Evolutionary conservation across 108 stramenopile genomes (phyloP).

Genomic region (Pseudonitzschia pungens): DNA sequence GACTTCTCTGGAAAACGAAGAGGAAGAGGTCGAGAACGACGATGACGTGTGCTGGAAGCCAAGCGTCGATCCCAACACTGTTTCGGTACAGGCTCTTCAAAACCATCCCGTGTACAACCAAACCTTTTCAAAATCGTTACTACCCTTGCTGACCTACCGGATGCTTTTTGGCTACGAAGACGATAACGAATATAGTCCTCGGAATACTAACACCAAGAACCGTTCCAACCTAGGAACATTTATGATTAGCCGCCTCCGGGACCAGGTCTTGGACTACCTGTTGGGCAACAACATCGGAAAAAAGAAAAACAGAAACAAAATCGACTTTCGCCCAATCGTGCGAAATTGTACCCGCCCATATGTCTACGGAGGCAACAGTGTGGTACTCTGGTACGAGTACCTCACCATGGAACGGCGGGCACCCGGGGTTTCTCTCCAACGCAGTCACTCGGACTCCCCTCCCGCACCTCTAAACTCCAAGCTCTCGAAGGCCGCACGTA

Average conservation of each 20-base stretch:
- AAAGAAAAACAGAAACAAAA: background rate
- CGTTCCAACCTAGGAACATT: background rate
- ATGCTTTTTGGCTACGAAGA: background rate
- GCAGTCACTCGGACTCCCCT: too few relatives aligned
- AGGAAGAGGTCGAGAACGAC: background rate
- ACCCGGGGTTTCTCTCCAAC: background rate
- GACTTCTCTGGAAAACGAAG: background rate
- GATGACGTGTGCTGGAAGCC: slow-evolving; percentile 1
- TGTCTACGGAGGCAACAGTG: background rate
- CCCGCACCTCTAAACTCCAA: too few relatives aligned
- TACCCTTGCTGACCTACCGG: background rate
- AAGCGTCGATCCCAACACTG: background rate
- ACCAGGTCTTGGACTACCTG: background rate
- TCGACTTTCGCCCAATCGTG: background rate
- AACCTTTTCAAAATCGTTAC: background rate
- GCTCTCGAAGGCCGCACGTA: too few relatives aligned
- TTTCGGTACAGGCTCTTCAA: background rate
- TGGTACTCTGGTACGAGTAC: background rate
- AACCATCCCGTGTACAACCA: background rate
- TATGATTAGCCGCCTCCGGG: background rate
- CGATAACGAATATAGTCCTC: background rate
- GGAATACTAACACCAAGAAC: background rate
- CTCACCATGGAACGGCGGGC: background rate
- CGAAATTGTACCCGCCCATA: background rate
- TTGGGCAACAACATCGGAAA: background rate